phyloP scores from a whole-genome alignment of 805 yeast species.

The Cyberlindnera samutprakarnensis region DNA sequence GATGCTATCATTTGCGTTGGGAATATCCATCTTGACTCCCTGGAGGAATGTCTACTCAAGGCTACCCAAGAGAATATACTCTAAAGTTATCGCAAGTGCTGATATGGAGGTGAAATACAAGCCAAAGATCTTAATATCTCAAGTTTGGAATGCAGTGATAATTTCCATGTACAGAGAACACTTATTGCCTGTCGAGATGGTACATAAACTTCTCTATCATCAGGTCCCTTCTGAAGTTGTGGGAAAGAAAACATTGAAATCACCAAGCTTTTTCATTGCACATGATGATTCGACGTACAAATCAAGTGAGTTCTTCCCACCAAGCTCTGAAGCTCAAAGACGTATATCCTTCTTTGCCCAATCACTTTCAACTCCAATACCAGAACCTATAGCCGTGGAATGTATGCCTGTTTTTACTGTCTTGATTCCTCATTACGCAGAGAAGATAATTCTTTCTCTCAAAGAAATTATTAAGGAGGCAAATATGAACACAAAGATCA shows the following conservation, averaged over 20 bases:
- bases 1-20: slow-evolving; percentile 61
- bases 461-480: slow-evolving; percentile 71
- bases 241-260: slow-evolving; percentile 40
- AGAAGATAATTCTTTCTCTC: slow-evolving; percentile 67
- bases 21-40: slow-evolving; percentile 81
- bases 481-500: slow-evolving; percentile 59
- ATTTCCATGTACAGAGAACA: slow-evolving; percentile 81
- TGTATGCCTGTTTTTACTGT: slow-evolving; percentile 82
- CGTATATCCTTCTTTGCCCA: slow-evolving; percentile 86
- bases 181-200: slow-evolving; percentile 64
- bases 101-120: slow-evolving; percentile 33
- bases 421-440: slow-evolving; percentile 81
- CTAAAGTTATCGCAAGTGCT: slow-evolving; percentile 46
- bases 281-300: slow-evolving; percentile 72
- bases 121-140: slow-evolving; percentile 53
- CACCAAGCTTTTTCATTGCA: slow-evolving; percentile 74
- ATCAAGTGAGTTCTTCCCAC: slow-evolving; percentile 50
- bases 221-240: slow-evolving; percentile 22
- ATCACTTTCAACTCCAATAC: slow-evolving; percentile 78
- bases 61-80: slow-evolving; percentile 66
- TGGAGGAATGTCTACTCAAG: slow-evolving; percentile 78
- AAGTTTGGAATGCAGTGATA: slow-evolving; percentile 79
- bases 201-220: slow-evolving; percentile 54
- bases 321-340: slow-evolving; percentile 70
- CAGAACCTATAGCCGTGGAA: slow-evolving; percentile 57